Percentiles rank a stretch among this genome's conserved stretches.
Evolutionary conservation across 1,139 yeast genomes (phyloP).

Genomic region (Saccharomyces pastorianus): DNA sequence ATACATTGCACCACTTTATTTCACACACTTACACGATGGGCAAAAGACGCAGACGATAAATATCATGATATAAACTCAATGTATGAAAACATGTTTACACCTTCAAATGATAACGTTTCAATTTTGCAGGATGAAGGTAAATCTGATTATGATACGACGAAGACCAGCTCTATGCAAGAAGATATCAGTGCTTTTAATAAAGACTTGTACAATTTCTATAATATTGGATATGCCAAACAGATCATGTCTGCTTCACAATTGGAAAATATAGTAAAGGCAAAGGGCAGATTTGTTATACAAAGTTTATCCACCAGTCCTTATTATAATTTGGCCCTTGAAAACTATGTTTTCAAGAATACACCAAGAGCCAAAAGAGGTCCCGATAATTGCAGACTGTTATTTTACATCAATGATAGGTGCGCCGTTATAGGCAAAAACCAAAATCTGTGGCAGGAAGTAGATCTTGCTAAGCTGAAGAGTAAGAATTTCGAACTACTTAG

Average conservation of each 20-base stretch:
- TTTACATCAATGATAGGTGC: constrained; percentile 75
- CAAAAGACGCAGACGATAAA: constrained; percentile 14
- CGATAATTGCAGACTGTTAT: constrained; percentile 46
- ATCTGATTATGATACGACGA: background rate
- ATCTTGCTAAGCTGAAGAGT: constrained; percentile 48
- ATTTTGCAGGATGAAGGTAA: background rate
- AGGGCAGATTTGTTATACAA: constrained; percentile 23
- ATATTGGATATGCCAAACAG: constrained; percentile 4
- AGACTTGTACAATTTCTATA: constrained; percentile 17
- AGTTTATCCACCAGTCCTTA: constrained; percentile 50
- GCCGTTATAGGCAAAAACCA: constrained; percentile 95
- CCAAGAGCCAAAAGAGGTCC: constrained; percentile 35
- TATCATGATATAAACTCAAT: constrained; percentile 24
- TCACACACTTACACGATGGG: background rate
- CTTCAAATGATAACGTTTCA: background rate
- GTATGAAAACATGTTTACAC: constrained; percentile 25
- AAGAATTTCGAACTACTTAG: constrained; percentile 63
- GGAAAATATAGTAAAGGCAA: constrained; percentile 9
- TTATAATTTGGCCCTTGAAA: constrained; percentile 75
- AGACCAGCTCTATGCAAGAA: background rate
- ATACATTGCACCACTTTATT: background rate
- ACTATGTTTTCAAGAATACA: constrained; percentile 59
- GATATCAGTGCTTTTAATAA: constrained; percentile 24
- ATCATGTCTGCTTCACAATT: constrained; percentile 12
- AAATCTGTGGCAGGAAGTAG: constrained; percentile 86